These are phyloP conservation scores for Chlamydomonas reinhardtii DNA, from an alignment of 163 green algal species.

Conservation along the genomic window DNA sequence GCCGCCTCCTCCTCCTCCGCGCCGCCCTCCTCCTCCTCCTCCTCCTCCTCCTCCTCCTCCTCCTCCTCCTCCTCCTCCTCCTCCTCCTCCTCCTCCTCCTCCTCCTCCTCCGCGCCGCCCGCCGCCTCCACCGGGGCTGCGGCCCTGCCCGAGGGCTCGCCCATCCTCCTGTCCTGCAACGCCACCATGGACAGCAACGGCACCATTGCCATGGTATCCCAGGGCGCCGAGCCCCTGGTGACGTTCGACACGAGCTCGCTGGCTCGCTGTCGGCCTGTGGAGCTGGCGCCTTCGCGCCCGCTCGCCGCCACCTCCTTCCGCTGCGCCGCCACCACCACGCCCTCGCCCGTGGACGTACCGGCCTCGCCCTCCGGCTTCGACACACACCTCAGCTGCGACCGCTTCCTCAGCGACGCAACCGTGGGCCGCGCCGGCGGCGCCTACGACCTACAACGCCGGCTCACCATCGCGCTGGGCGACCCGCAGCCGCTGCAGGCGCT, in stretches of 20 bases:
- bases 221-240: constrained; percentile 8
- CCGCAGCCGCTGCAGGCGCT: constrained; percentile 7
- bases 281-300: not conserved
- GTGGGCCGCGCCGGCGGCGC: no score
- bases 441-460: not conserved
- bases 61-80: not conserved
- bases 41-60: not conserved
- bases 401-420: not conserved
- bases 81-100: not conserved
- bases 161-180: not conserved
- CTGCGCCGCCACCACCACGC: constrained; percentile 10
- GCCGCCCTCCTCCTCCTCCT: not conserved
- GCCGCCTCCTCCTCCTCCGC: not conserved
- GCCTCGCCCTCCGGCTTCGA: not conserved
- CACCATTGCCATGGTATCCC: not conserved
- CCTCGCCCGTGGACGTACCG: constrained; percentile 12
- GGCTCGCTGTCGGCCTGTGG: not conserved
- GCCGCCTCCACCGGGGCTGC: not conserved
- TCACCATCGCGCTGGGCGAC: not conserved
- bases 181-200: constrained; percentile 30
- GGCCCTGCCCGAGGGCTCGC: not conserved
- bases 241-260: constrained; percentile 12
- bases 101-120: not conserved
- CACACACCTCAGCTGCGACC: constrained; percentile 9
- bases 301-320: not conserved